phyloP scores from a whole-genome alignment of 2,329 filamentous ascomycete species.

The Penicillium sp. region DNA sequence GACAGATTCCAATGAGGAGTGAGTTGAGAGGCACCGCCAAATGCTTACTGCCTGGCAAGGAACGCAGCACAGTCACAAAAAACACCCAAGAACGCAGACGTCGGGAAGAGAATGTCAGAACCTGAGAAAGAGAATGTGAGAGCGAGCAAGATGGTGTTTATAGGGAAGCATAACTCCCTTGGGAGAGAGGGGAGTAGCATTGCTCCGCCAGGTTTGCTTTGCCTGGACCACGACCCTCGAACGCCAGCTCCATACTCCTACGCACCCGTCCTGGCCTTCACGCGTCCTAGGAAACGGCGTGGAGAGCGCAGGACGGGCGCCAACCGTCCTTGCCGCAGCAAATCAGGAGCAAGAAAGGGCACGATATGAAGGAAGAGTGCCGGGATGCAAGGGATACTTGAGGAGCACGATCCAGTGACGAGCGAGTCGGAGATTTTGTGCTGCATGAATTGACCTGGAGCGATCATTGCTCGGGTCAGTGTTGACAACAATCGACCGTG shows the following conservation, averaged over 20 bases:
- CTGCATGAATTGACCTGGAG: conserved; percentile 21
- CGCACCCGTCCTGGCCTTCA: conserved; percentile 27
- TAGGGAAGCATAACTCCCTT: conserved; percentile 32
- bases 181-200: conserved; percentile 33
- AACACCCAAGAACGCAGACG: conserved; percentile 35
- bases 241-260: conserved; percentile 32
- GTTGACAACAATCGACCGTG: conserved; percentile 22
- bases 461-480: conserved; percentile 15
- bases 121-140: conserved; percentile 42
- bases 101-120: conserved; percentile 40
- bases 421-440: conserved; percentile 34
- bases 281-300: conserved; percentile 27
- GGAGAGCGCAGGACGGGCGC: conserved; percentile 26
- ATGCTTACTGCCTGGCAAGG: conserved; percentile 38
- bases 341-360: conserved; percentile 36
- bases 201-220: conserved; percentile 33
- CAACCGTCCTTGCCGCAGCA: conserved; percentile 32
- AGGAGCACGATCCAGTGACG: conserved; percentile 34
- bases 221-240: conserved; percentile 32
- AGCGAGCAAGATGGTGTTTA: conserved; percentile 41
- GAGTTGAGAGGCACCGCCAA: conserved; percentile 29
- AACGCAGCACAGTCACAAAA: conserved; percentile 35
- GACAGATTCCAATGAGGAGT: conserved; percentile 36
- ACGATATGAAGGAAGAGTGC: conserved; percentile 28
- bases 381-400: conserved; percentile 34